phyloP scores from a whole-genome alignment of 2,329 filamentous ascomycete species.

The Aaosphaeria pasadenensis region DNA sequence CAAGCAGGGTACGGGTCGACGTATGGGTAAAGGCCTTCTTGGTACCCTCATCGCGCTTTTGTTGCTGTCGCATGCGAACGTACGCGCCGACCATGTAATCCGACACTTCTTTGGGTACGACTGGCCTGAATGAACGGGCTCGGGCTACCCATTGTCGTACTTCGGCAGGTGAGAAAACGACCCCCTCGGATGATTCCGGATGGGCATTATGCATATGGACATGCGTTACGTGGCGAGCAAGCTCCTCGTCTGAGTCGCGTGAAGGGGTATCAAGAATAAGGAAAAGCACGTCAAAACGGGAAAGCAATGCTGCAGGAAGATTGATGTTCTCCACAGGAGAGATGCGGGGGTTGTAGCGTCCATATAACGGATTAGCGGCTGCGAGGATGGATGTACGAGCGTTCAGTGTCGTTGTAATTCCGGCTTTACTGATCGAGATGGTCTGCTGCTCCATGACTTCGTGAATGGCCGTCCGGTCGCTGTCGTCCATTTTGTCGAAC shows the following conservation, averaged over 20 bases:
- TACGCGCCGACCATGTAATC: conserved; percentile 98
- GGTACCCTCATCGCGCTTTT: conserved; percentile 84
- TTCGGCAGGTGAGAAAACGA: conserved; percentile 90
- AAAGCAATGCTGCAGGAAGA: conserved; percentile 91
- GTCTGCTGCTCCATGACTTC: conserved; percentile 89
- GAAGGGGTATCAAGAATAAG: conserved; percentile 92
- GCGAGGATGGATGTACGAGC: conserved; percentile 94
- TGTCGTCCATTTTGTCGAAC: conserved; percentile 88
- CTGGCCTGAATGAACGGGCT: conserved; percentile 83
- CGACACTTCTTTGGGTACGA: conserved; percentile 78
- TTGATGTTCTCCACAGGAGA: conserved; percentile 99
- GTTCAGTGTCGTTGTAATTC: conserved; percentile 95
- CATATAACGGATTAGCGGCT: conserved; percentile 94
- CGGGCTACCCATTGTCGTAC: conserved; percentile 95
- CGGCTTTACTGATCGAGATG: conserved; percentile 84
- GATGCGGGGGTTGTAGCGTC: conserved; percentile 95
- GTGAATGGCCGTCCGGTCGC: conserved; percentile 78
- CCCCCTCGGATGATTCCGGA: conserved; percentile 64
- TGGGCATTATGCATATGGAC: conserved; percentile 97
- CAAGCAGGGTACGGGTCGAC: conserved; percentile 87
- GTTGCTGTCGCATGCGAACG: conserved; percentile 87
- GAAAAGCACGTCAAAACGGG: conserved; percentile 96
- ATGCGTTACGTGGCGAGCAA: conserved; percentile 91
- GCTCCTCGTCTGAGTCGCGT: conserved; percentile 84
- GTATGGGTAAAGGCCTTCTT: conserved; percentile 94